Evolutionary conservation across 1,284 basidiomycete species (phyloP), one percentile per base, ranked within the genome.

Genomic region (Lentinula novae-zelandiae): DNA sequence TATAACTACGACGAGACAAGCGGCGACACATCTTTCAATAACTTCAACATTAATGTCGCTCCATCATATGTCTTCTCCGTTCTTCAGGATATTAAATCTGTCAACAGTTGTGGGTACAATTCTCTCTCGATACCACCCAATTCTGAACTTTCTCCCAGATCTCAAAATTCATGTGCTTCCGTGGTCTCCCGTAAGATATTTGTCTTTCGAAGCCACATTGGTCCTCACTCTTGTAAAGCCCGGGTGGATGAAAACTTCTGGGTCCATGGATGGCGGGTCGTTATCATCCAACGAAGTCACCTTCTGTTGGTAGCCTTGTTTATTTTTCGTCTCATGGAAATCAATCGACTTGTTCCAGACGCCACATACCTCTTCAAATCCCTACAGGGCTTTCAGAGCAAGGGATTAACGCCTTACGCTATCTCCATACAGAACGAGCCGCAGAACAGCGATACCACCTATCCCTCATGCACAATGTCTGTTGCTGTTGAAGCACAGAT

Each of bases 351-450:
- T 63, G 31, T 53, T 63, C n/a, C 46, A 84, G 82, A 82, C 67
- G 75, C 82, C 0, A 79, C 74, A 1, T 84, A 84, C 63, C 74
- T 85, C 8, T 68, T 84, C 44, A 84, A 82, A 67, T 74, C 78
- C 17, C 77, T 83, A 2, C 82, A 83, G 64, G 82, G 80, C 1
- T 82, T 83, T 68, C 69, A 75, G 38, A 75, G 64, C 46, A 73
- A 82, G 62, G 82, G 82, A 5, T 74, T 82, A 60, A 68, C 76
- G 3, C 66, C 80, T 17, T 83, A 81, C 58, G 81, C 82, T 13
- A 75, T 85, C 38, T 77, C 76, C 0, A 78, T 82, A 27, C 82
- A 84, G 69, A 84, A 83, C 62, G 82, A 83, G 64, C 82, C 82
- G 1, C 74, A 82, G 68, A 79, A 83, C 65, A 78, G 72, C 60